Percentiles rank a stretch among this genome's conserved stretches.
Evolutionary conservation across 495 filamentous ascomycete genomes (phyloP).

Genomic region (Pyrenopolyporus hunteri): DNA sequence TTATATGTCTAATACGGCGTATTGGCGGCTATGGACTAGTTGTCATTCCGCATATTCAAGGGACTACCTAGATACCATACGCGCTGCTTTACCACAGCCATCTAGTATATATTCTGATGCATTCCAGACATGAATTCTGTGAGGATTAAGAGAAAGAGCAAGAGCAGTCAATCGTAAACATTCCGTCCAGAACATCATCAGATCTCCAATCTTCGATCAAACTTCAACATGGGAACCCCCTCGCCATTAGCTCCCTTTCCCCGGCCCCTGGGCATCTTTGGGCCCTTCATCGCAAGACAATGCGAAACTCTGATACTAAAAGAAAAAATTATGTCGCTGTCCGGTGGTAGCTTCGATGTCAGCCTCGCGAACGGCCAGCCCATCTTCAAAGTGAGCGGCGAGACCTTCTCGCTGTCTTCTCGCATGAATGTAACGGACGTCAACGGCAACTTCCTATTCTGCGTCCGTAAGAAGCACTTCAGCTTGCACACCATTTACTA

Average conservation of each 20-base stretch:
- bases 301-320: constrained; percentile 58
- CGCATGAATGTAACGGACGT: constrained; percentile 58
- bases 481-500: constrained; percentile 57
- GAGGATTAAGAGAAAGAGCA: too few relatives aligned
- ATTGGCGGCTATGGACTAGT: not conserved
- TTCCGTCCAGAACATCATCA: not conserved
- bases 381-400: constrained; percentile 60
- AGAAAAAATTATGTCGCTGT: constrained; percentile 61
- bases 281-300: constrained; percentile 53
- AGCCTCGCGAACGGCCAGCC: constrained; percentile 51
- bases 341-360: constrained; percentile 64
- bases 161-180: not conserved
- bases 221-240: not conserved
- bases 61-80: too few relatives aligned
- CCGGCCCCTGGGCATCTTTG: constrained; percentile 54
- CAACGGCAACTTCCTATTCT: constrained; percentile 55
- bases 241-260: constrained; percentile 44
- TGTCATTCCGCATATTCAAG: not conserved
- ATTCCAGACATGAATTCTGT: too few relatives aligned
- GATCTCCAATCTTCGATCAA: not conserved
- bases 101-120: too few relatives aligned
- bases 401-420: constrained; percentile 43
- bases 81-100: too few relatives aligned
- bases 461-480: constrained; percentile 58
- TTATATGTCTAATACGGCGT: not conserved